Percentiles rank a stretch among this genome's conserved stretches.
Conservation (phyloP, 208 protist genomes). For the Leishmania amazonensis region DNA sequence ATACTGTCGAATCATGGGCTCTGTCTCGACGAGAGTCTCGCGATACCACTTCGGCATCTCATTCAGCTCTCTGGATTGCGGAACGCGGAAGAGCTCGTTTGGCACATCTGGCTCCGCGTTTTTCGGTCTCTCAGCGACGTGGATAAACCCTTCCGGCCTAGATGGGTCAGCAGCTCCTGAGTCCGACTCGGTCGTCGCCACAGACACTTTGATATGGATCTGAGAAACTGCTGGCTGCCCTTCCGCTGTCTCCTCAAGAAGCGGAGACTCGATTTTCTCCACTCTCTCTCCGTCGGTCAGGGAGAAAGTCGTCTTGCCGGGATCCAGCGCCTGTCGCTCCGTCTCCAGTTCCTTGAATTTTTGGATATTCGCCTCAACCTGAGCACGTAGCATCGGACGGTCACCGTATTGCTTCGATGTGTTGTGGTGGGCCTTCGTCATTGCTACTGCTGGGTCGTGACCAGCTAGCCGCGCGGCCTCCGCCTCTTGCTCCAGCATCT, state of each 20-base stretch:
- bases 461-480: slow-evolving; percentile 64
- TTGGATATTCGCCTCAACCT: slow-evolving; percentile 75
- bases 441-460: slow-evolving; percentile 53
- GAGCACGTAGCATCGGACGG: slow-evolving; percentile 57
- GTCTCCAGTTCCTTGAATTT: slow-evolving; percentile 56
- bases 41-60: slow-evolving; percentile 85
- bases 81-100: slow-evolving; percentile 69
- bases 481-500: slow-evolving; percentile 77
- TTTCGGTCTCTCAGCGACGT: slow-evolving; percentile 53
- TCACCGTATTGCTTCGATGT: slow-evolving; percentile 69
- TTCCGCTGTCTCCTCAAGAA: slow-evolving; percentile 13
- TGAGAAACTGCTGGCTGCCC: neutral
- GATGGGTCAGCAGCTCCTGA: neutral
- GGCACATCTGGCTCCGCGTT: slow-evolving; percentile 74
- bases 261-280: slow-evolving; percentile 25
- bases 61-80: slow-evolving; percentile 54
- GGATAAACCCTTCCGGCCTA: slow-evolving; percentile 46
- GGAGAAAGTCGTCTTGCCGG: neutral
- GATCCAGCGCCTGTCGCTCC: slow-evolving; percentile 35
- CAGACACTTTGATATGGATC: neutral
- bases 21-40: slow-evolving; percentile 75
- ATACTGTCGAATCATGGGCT: slow-evolving; percentile 80
- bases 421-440: slow-evolving; percentile 64
- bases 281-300: slow-evolving; percentile 27
- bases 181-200: neutral